Base-by-base conservation (phyloP, 768 basidiomycete species). In the Mycena crocata region DNA sequence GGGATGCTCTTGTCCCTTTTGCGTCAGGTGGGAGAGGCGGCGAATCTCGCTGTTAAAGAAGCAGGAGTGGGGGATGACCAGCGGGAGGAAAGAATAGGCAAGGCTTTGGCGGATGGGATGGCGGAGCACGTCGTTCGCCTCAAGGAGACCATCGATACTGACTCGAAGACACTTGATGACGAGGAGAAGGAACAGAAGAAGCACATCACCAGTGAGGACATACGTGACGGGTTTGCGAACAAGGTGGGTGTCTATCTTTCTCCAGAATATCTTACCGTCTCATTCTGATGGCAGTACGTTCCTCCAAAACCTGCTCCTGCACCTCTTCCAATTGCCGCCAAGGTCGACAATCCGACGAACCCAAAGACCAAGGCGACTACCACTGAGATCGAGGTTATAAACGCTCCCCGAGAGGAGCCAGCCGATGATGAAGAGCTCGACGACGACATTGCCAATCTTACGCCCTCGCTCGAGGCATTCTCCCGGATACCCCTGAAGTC, bases 141-240 rank as follows among this genome's bases (percentile, higher is more conserved):
- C 52, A 79, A 81, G 45, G 86, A 91, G 70, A 87, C 90, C 35
- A 89, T 93, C 45, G 81, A 82, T 68, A 82, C 86, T 71, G 83
- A 93, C 71, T 79, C 85, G 77, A 81, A 81, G 64, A 89, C 95
- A 66, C 80, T 94, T 48, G 85, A 84, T 46, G 76, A 70, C 32
- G 92, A 96, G 75, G 79, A 89, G 71, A 78, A 79, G 52, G 96
- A 98, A 79, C 89, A 91, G 81, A 88, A 89, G 78, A 96, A 93
- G 80, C 93, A 94, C 79, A 99, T 99, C 73, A 99, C 98, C 6
- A 92, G 87, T 72, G 98, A 99, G 0, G 96, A 98, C 81, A 84
- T 99, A 23, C 90, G 93, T 69, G 94, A 96, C 9, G 97, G 96
- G 2, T 99, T 91, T 75, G 87, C 89, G 19, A 91, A 84, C 73